Base-by-base conservation (phyloP, 257 asterid species). In the Primulina eburnea region DNA sequence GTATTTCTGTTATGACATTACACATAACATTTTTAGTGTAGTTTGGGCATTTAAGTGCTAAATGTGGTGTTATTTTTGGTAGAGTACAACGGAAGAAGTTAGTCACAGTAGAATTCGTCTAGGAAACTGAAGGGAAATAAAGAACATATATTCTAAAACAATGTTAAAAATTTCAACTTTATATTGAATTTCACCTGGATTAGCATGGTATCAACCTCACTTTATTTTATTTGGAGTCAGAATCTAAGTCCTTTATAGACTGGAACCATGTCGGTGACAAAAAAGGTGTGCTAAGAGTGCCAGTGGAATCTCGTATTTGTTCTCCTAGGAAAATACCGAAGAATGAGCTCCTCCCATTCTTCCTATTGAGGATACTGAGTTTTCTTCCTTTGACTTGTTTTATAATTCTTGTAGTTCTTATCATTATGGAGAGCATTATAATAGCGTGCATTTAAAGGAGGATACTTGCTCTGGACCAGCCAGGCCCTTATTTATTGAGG, bases 361-460 rank as follows among this genome's bases (percentile, higher is more conserved):
- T 8, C 59, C 53, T 61, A 32, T 34, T 24, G 57, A 10, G 65
- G 34, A 33, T 40, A 5, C 29, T 62, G 29, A 28, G 53, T 10
- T 53, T 18, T 55, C 21, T 50, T 37, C 62, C 62, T 32, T 69
- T 60, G 71, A 74, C 68, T 75, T 68, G 35, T 65, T 60, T 68
- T 16, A 35, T 59, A 60, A 69, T 73, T 16, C 2, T 72, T 84
- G 68, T 89, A 93, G 99, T 71, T 90, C 97, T 38, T 93, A 93
- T 83, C 99, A 90, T 76, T 96, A 90, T 6, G 96, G 96, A 28
- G 95, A 90, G 85, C 99, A 93, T 82, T 93, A 93, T 79, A 93
- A 90, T 64, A 90, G 97, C 67, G 89, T 93, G 32, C 87, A 97
- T 58, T 68, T 82, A 61, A 93, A 86, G 88, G 96, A 87, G 5